A percentile compares a stretch with the other conserved stretches of the same genome.
Evolutionary conservation across 805 yeast species (phyloP).

Genomic region (Hanseniaspora vineae): DNA sequence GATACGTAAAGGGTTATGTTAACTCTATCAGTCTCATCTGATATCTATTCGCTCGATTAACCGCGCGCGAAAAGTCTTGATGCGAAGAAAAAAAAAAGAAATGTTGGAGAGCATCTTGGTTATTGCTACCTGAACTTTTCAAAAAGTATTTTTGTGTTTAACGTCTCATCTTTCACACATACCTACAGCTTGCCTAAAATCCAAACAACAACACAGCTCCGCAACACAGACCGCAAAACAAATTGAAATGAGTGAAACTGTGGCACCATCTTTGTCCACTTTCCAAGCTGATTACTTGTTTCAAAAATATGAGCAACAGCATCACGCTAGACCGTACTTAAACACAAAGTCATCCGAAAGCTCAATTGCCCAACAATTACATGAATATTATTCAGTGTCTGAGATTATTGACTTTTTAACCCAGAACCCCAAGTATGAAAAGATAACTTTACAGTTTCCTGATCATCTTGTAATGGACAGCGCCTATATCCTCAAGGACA

Average conservation of each 20-base stretch:
- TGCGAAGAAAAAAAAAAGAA: too few species aligned
- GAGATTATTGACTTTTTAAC: slow-evolving; percentile 31
- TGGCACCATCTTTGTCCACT: slow-evolving; percentile 67
- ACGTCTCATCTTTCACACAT: too few species aligned
- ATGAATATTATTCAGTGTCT: slow-evolving; percentile 42
- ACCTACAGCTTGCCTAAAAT: too few species aligned
- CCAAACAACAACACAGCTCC: background rate
- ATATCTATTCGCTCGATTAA: too few species aligned
- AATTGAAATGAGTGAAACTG: slow-evolving; percentile 7
- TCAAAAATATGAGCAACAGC: slow-evolving; percentile 25
- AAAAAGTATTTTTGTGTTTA: too few species aligned
- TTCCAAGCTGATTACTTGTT: slow-evolving; percentile 54
- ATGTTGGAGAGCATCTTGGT: too few species aligned
- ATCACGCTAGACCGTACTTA: slow-evolving; percentile 4
- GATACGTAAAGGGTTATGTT: too few species aligned
- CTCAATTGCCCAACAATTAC: slow-evolving; percentile 21
- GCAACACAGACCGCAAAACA: background rate
- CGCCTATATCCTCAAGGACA: slow-evolving; percentile 45
- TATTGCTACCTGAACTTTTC: too few species aligned
- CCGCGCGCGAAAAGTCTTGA: too few species aligned
- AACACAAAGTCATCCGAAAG: slow-evolving; percentile 6
- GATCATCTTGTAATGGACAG: slow-evolving; percentile 71
- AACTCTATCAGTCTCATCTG: too few species aligned
- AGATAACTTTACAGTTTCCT: slow-evolving; percentile 82
- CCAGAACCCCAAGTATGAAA: slow-evolving; percentile 26